Percentiles rank a stretch among this genome's conserved stretches.
These are phyloP conservation scores for Aspergillus fumigatus DNA, from an alignment of 2,329 filamentous ascomycete species.

Conservation along the genomic window DNA sequence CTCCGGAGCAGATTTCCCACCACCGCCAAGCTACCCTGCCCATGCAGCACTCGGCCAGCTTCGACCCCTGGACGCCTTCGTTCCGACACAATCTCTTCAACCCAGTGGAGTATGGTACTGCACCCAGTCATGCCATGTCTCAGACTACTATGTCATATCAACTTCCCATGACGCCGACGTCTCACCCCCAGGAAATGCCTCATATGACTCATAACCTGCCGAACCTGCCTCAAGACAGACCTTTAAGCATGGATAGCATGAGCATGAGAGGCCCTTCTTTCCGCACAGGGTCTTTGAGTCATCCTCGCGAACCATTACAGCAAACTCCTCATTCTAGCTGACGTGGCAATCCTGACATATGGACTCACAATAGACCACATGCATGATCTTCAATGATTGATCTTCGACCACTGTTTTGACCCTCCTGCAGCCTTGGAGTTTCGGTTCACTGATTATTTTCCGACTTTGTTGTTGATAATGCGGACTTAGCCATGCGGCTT, in stretches of 20 bases:
- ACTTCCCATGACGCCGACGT: conserved; percentile 22
- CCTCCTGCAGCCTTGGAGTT: background rate
- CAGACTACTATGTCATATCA: conserved; percentile 26
- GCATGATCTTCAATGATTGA: conserved; percentile 23
- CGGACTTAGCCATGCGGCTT: background rate
- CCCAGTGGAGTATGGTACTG: conserved; percentile 25
- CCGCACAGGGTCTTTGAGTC: conserved; percentile 29
- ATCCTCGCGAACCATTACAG: conserved; percentile 19
- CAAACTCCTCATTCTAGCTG: conserved; percentile 13
- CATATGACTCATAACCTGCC: conserved; percentile 10
- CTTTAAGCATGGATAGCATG: conserved; percentile 16
- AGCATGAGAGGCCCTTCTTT: conserved; percentile 21
- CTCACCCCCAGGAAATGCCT: conserved; percentile 23
- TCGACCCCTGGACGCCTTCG: conserved; percentile 27
- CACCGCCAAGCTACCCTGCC: conserved; percentile 17
- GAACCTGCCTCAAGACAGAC: conserved; percentile 12
- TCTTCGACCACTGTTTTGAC: conserved; percentile 9
- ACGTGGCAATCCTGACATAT: background rate
- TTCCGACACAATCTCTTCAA: conserved; percentile 33
- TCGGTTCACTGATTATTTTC: conserved; percentile 4
- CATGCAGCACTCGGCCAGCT: conserved; percentile 19
- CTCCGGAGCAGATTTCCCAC: conserved; percentile 18
- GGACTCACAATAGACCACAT: conserved; percentile 17
- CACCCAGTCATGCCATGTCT: conserved; percentile 19
- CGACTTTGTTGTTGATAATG: conserved; percentile 5